Evolutionary conservation across 2,329 filamentous ascomycete genomes (phyloP).

Genomic region (Zarea fungicola): DNA sequence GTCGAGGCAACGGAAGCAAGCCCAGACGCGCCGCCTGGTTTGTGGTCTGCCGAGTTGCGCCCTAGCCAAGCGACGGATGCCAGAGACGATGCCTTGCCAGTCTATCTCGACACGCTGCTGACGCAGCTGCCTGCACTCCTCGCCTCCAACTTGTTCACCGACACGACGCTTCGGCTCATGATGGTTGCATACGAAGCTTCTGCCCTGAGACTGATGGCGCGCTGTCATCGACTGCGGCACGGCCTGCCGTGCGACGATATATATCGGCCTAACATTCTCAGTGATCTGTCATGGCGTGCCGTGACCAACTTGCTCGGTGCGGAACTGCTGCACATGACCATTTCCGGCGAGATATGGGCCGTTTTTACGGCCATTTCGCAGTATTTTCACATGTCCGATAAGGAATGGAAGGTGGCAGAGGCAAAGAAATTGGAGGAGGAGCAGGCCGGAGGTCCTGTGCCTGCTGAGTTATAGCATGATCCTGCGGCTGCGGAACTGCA

Average conservation of each 20-base stretch:
- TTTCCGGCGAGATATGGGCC: conserved; percentile 43
- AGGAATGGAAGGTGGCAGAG: conserved; percentile 37
- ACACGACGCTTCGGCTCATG: conserved; percentile 36
- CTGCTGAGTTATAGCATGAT: neutral
- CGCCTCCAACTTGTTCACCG: conserved; percentile 43
- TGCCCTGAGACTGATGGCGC: conserved; percentile 40
- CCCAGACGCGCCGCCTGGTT: conserved; percentile 42
- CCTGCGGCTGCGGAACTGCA: neutral
- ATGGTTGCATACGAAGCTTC: conserved; percentile 43
- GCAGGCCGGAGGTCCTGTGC: neutral
- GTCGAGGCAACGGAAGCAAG: conserved; percentile 51
- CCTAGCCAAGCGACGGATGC: conserved; percentile 38
- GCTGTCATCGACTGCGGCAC: conserved; percentile 33
- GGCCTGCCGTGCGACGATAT: conserved; percentile 36
- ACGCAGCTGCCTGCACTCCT: conserved; percentile 45
- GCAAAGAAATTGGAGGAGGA: conserved; percentile 7
- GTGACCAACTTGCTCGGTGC: conserved; percentile 41
- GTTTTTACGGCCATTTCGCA: conserved; percentile 33
- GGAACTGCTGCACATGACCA: conserved; percentile 40
- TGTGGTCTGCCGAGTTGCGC: conserved; percentile 56
- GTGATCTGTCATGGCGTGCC: conserved; percentile 34
- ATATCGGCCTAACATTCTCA: conserved; percentile 30
- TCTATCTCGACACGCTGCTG: conserved; percentile 45
- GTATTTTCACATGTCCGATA: conserved; percentile 37
- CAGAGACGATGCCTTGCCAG: conserved; percentile 23